Evolutionary conservation across 2,329 filamentous ascomycete genomes (phyloP), one percentile per base, ranked within the genome.

Genomic region (Penicillium capsulatum): DNA sequence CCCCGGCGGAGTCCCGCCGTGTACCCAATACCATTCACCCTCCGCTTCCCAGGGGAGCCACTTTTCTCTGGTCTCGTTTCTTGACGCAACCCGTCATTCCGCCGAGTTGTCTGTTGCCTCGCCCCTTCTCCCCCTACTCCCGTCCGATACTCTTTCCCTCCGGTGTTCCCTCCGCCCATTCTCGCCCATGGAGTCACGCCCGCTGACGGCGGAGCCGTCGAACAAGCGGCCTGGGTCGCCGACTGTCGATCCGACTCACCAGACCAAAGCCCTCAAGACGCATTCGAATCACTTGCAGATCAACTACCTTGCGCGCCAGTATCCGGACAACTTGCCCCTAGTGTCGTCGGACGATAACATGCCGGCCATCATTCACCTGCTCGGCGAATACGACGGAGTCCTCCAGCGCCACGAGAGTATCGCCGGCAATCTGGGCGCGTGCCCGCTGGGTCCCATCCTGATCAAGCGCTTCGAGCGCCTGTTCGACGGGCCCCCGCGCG

Each of bases 401-500:
- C 72, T 94, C 36, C 85, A 86, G 55, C 80, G 86, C 39, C 86
- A 91, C 62, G 88, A 95, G 67, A 91, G 85, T 63, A 79, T 94
- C 54, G 89, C 88, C 32, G 83, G 84, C 42, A 91, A 88, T 56
- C 74, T 95, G 17, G 88, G 88, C 54, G 88, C 86, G 39, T 85
- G 87, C 51, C 82, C 90, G 13, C 79, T 89, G 1, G 87, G 85
- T 0, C 86, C 87, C 16, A 86, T 90, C 36, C 69, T 94, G 47
- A 79, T 94, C 55, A 89, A 89, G 65, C 83, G 86, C 29, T 88
- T 94, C 61, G 88, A 94, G 63, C 79, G 85, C 37, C 75, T 91
- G 40, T 94, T 95, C 57, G 87, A 94, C 49, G 85, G 84, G 0
- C 81, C 85, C 15, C 88, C 90, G 45, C 80, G 75, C 19, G 75